Conservation (phyloP, 805 yeast species). For the Ogataea paraovalis region DNA sequence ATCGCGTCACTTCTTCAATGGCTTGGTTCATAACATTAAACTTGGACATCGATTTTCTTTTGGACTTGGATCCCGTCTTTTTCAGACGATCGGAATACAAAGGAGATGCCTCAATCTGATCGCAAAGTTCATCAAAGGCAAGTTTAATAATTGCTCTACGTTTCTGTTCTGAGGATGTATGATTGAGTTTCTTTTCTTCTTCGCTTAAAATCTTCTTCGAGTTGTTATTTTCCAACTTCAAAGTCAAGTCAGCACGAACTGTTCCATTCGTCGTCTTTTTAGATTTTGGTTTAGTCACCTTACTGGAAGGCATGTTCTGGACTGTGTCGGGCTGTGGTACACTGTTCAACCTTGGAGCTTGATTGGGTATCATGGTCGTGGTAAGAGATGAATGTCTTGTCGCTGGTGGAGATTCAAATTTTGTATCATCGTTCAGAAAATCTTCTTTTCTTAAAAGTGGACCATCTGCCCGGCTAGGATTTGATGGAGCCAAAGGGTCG, state of each 20-base stretch:
- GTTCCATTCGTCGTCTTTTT: neutral
- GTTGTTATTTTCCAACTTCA: neutral
- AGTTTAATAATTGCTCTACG: conserved; percentile 34
- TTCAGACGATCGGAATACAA: conserved; percentile 7
- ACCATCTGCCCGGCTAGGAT: neutral
- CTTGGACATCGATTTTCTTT: conserved; percentile 24
- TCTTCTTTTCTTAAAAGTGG: neutral
- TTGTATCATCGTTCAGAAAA: neutral
- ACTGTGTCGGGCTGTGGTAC: neutral
- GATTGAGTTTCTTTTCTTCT: conserved; percentile 35
- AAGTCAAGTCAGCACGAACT: neutral
- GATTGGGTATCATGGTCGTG: too few species aligned
- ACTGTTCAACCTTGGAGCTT: too few species aligned
- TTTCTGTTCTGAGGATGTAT: conserved; percentile 38
- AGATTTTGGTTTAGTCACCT: neutral
- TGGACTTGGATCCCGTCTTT: conserved; percentile 11
- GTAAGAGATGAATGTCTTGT: neutral
- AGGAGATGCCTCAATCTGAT: conserved; percentile 20
- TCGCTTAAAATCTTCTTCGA: conserved; percentile 19
- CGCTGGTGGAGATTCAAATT: neutral
- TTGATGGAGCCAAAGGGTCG: conserved; percentile 23
- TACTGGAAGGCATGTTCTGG: neutral
- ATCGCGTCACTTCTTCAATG: conserved; percentile 27
- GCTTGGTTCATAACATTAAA: conserved; percentile 28
- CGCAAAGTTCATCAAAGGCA: conserved; percentile 35